Base-by-base conservation (phyloP, 2,329 filamentous ascomycete species). In the Colletotrichum echinochloae region DNA sequence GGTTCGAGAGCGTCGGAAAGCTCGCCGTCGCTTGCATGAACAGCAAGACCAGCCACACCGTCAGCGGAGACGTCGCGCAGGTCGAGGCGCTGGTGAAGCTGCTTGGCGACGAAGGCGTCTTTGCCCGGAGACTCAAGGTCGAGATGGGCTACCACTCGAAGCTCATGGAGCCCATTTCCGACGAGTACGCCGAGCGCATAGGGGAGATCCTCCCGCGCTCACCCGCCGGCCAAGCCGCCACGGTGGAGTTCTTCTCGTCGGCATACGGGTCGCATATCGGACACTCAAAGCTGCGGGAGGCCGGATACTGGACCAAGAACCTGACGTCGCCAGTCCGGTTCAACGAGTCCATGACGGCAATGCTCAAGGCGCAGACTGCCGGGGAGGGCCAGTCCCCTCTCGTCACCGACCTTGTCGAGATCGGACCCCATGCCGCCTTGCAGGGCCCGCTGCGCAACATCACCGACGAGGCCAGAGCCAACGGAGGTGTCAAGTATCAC, bases 21-120 rank as follows among this genome's bases (percentile, higher is more conserved):
- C 60, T 60, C 20, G n/a, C 72, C 20, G 63, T 61, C 28, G 60
- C 70, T 44, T 87, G 86, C 74, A 81, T 84, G 73, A 89, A 89
- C 78, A 86, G 84, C 37, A 85, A 86, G 0, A 78, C 78, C 0
- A 87, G 83, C 26, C 75, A 85, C 14, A 89, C 87, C 0, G 80
- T 87, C 0, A 87, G 86, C 0, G 87, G 87, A 14, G 82, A 86
- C 51, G 80, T 81, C 35, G 74, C 76, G 0, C 81, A 80, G 2
- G 77, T 89, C 3, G 81, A 83, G 8, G 78, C 81, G 70, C 76
- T 88, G 2, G 80, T 74, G 0, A 65, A 72, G 1, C 73, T 76
- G 46, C 71, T 84, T 28, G 79, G 84, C 52, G 77, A 56, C 12
- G 41, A 66, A 54, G 60, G 3, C 44, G 66, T 46, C 33, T 71